Evolutionary conservation across 192 early-diverging fungal genomes (phyloP).

Genomic region (Chytriomyces sp.): DNA sequence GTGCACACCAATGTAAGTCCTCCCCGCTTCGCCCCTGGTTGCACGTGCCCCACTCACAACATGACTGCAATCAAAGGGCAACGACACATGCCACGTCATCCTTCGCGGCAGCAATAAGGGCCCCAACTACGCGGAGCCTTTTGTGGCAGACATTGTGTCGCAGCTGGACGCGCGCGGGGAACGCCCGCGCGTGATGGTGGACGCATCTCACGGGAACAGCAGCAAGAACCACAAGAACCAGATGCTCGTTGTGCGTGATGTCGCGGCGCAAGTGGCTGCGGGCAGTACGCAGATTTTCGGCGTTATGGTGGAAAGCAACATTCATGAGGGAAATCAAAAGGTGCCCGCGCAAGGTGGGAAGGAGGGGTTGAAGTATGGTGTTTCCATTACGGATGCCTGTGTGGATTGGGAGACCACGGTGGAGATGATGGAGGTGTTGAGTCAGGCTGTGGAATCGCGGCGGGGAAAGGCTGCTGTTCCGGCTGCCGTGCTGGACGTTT

Average conservation of each 20-base stretch:
- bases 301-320: constrained; percentile 93
- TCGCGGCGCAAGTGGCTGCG: constrained; percentile 74
- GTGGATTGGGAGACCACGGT: constrained; percentile 84
- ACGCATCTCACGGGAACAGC: constrained; percentile 94
- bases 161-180: constrained; percentile 67
- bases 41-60: not conserved
- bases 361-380: constrained; percentile 75
- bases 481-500: no score
- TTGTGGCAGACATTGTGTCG: constrained; percentile 59
- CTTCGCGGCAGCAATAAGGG: constrained; percentile 86
- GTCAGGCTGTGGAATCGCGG: constrained; percentile 56
- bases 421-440: constrained; percentile 73
- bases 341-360: constrained; percentile 67
- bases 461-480: not conserved
- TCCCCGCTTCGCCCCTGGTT: no score
- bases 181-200: constrained; percentile 79
- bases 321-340: constrained; percentile 65
- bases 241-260: constrained; percentile 66
- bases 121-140: constrained; percentile 79
- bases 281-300: constrained; percentile 69
- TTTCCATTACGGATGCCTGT: constrained; percentile 93
- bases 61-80: constrained; percentile 69
- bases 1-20: constrained; percentile 62
- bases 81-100: constrained; percentile 85
- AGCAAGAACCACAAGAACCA: constrained; percentile 89